A percentile compares a stretch with the other conserved stretches of the same genome.
Evolutionary conservation across 371 early-diverging fungal genomes (phyloP).

Genomic region (Lichtheimia hyalospora): DNA sequence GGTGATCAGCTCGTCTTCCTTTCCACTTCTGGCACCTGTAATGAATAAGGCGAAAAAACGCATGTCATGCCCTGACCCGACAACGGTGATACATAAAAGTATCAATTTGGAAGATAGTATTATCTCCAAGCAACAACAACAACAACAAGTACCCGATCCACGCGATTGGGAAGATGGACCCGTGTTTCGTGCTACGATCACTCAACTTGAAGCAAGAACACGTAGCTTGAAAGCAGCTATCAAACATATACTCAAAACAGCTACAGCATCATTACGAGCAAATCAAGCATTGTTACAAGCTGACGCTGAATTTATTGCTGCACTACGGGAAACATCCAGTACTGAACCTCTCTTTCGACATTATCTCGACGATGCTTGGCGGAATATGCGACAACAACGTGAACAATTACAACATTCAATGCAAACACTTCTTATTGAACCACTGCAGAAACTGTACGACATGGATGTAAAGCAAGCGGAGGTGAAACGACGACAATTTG

Average conservation of each 20-base stretch:
- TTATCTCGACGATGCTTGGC: conserved; percentile 40
- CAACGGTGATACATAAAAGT: neutral
- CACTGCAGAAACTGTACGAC: conserved; percentile 53
- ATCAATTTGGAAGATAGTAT: neutral
- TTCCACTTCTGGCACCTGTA: neutral
- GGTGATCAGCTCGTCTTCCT: neutral
- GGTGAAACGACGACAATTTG: conserved; percentile 55
- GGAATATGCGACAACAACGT: conserved; percentile 21
- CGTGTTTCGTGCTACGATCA: conserved; percentile 54
- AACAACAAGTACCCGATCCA: neutral
- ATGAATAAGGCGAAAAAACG: neutral
- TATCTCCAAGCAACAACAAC: neutral
- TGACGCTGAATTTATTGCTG: conserved; percentile 42
- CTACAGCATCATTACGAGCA: conserved; percentile 41
- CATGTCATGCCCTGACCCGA: neutral
- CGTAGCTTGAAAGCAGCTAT: conserved; percentile 46
- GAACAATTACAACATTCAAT: conserved; percentile 42
- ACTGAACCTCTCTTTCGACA: conserved; percentile 38
- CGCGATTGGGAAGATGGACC: conserved; percentile 49
- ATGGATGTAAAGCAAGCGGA: conserved; percentile 64
- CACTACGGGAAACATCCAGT: conserved; percentile 39
- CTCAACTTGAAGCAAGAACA: conserved; percentile 52
- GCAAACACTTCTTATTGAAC: conserved; percentile 52
- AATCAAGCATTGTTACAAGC: conserved; percentile 31
- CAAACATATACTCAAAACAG: conserved; percentile 53